Evolutionary conservation across 768 basidiomycete species (phyloP).

Genomic region (Nevesoporus exiguus): DNA sequence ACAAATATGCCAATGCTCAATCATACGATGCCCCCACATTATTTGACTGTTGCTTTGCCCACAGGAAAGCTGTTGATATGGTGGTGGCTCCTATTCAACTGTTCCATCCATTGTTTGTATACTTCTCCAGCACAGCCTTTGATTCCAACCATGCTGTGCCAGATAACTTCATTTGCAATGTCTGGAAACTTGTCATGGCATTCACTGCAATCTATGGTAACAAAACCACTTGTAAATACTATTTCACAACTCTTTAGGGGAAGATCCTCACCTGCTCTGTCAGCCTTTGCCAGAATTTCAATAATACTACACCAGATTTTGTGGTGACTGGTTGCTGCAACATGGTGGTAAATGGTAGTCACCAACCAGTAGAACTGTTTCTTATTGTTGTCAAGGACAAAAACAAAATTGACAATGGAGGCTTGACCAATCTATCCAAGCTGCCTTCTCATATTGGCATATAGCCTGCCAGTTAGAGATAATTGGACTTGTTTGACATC

Average conservation of each 20-base stretch:
- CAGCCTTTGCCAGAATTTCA: fast-evolving
- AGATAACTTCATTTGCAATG: slow-evolving; percentile 1
- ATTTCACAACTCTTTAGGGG: not conserved
- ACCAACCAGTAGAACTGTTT: not conserved
- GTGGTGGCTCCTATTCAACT: slow-evolving; percentile 7
- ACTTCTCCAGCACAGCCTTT: slow-evolving; percentile 23
- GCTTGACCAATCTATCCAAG: slow-evolving; percentile 33
- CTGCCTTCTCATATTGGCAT: slow-evolving; percentile 19
- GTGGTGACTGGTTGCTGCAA: not conserved
- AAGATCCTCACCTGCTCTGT: not conserved
- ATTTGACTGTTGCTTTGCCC: not conserved
- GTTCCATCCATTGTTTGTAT: slow-evolving; percentile 26
- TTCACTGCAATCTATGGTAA: slow-evolving; percentile 13
- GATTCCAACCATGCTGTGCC: slow-evolving; percentile 6
- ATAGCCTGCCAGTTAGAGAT: slow-evolving; percentile 14
- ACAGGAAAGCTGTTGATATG: not conserved
- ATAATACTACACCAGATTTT: slow-evolving; percentile 4
- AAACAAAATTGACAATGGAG: slow-evolving; percentile 12
- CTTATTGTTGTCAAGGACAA: slow-evolving; percentile 22
- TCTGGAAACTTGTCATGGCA: slow-evolving; percentile 9
- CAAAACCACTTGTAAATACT: not conserved
- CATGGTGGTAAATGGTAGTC: too few species aligned
- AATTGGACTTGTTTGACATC: not conserved
- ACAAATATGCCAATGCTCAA: slow-evolving; percentile 7
- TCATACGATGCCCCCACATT: not conserved